These are phyloP conservation scores for Aureobasidium sp. DNA, from an alignment of 2,329 filamentous ascomycete species.

Conservation along the genomic window DNA sequence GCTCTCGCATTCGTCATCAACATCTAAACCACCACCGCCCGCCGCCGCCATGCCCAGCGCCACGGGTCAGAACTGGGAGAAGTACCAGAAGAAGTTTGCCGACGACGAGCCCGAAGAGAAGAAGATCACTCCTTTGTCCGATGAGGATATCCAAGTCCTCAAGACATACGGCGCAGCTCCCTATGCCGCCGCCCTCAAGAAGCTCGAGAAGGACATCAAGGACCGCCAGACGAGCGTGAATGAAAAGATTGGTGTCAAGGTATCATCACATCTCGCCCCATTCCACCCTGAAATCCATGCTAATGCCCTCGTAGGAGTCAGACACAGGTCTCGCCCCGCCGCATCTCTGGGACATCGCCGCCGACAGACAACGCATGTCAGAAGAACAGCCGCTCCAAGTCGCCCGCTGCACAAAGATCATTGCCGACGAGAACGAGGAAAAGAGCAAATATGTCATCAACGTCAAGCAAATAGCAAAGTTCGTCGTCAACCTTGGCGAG, in stretches of 20 bases:
- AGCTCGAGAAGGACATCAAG: constrained; percentile 98
- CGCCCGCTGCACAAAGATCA: constrained; percentile 97
- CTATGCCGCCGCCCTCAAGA: constrained; percentile 88
- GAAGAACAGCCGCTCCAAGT: constrained; percentile 98
- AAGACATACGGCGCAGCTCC: constrained; percentile 95
- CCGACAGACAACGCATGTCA: constrained; percentile 95
- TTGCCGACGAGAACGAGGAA: constrained; percentile 91
- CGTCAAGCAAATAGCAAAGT: constrained; percentile 99
- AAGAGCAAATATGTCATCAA: constrained; percentile 99
- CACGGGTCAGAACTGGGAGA: constrained; percentile 93
- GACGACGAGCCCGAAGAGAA: constrained; percentile 98
- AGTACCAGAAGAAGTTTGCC: constrained; percentile 94
- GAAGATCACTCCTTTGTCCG: constrained; percentile 95
- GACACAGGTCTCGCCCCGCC: constrained; percentile 96
- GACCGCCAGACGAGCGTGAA: constrained; percentile 97
- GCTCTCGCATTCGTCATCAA: constrained; percentile 12
- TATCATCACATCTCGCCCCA: constrained; percentile 28
- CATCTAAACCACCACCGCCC: constrained; percentile 24
- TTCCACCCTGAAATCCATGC: neutral
- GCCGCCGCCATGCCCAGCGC: constrained; percentile 72
- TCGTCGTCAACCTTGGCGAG: constrained; percentile 95
- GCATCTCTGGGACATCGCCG: constrained; percentile 97
- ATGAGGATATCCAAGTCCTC: constrained; percentile 97
- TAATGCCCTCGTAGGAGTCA: constrained; percentile 62
- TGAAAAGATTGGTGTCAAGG: constrained; percentile 91